Percentiles rank a stretch among this genome's conserved stretches.
These are phyloP conservation scores for Backusella sp. DNA, from an alignment of 192 early-diverging fungal species.

Conservation along the genomic window DNA sequence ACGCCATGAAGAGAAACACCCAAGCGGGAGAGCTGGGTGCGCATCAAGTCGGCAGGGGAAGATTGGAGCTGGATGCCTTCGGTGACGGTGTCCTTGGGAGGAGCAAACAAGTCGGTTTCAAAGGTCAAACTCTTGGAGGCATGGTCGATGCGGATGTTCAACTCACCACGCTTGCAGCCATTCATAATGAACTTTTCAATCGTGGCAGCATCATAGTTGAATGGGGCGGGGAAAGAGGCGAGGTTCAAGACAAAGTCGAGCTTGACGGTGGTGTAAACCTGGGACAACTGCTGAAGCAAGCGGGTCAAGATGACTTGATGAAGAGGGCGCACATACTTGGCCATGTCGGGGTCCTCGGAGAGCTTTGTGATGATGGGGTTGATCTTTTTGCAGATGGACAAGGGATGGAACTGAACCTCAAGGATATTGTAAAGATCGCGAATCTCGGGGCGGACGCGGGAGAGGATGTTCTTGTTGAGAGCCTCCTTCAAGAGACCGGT, in stretches of 20 bases:
- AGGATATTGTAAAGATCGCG: constrained; percentile 92
- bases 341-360: constrained; percentile 69
- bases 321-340: constrained; percentile 90
- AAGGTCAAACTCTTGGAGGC: constrained; percentile 86
- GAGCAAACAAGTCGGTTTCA: constrained; percentile 85
- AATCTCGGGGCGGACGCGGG: constrained; percentile 84
- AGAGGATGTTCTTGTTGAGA: constrained; percentile 80
- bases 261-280: constrained; percentile 97
- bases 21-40: constrained; percentile 85
- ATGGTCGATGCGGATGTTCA: constrained; percentile 95
- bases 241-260: constrained; percentile 91
- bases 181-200: constrained; percentile 99
- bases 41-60: constrained; percentile 88
- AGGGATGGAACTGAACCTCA: constrained; percentile 98
- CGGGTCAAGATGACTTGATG: constrained; percentile 97
- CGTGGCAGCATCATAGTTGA: constrained; percentile 77
- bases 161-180: constrained; percentile 94
- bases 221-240: constrained; percentile 83
- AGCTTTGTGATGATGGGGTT: constrained; percentile 81
- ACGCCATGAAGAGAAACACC: constrained; percentile 84
- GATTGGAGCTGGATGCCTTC: constrained; percentile 83
- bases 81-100: constrained; percentile 71
- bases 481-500: constrained; percentile 90
- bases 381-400: constrained; percentile 97
- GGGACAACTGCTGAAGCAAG: constrained; percentile 95